A percentile compares a stretch with the other conserved stretches of the same genome.
These are phyloP conservation scores for Yamadazyma jaroonii DNA, from an alignment of 1,139 yeast species.

Conservation along the genomic window DNA sequence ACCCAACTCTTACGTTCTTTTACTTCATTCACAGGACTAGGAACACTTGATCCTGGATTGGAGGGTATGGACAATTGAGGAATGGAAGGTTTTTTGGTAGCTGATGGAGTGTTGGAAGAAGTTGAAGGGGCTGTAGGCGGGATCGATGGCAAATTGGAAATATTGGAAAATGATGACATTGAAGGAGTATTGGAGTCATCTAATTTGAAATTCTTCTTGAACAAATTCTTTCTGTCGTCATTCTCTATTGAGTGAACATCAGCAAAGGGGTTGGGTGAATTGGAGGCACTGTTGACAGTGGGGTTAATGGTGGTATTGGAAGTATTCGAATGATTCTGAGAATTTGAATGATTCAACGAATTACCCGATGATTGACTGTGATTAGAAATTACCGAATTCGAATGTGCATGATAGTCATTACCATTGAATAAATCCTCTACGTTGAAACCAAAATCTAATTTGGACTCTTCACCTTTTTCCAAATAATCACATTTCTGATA, in stretches of 20 bases:
- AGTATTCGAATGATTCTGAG: not conserved
- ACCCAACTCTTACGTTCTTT: conserved; percentile 45
- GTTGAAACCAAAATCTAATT: conserved; percentile 35
- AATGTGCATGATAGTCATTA: conserved; percentile 11
- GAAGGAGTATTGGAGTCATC: conserved; percentile 17
- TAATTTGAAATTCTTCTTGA: conserved; percentile 31
- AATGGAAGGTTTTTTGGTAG: conserved; percentile 4
- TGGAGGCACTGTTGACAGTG: not conserved
- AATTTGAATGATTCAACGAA: not conserved
- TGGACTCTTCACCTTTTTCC: conserved; percentile 21
- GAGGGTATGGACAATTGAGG: conserved; percentile 5
- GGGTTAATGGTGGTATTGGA: not conserved
- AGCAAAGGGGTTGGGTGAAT: conserved; percentile 76
- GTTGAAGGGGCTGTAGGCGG: conserved; percentile 5
- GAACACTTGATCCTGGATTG: not conserved
- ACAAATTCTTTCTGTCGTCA: conserved; percentile 16
- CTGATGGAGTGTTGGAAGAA: not conserved
- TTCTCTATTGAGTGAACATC: conserved; percentile 49
- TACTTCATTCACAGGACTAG: conserved; percentile 10
- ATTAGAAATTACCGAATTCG: not conserved
- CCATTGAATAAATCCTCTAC: conserved; percentile 33
- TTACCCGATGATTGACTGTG: not conserved
- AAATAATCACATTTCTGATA: conserved; percentile 41
- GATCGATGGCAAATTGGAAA: conserved; percentile 1
- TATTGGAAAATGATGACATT: conserved; percentile 3